Percentiles rank a stretch among this genome's conserved stretches.
These are phyloP conservation scores for Phyllachora maydis DNA, from an alignment of 2,329 filamentous ascomycete species.

Conservation along the genomic window DNA sequence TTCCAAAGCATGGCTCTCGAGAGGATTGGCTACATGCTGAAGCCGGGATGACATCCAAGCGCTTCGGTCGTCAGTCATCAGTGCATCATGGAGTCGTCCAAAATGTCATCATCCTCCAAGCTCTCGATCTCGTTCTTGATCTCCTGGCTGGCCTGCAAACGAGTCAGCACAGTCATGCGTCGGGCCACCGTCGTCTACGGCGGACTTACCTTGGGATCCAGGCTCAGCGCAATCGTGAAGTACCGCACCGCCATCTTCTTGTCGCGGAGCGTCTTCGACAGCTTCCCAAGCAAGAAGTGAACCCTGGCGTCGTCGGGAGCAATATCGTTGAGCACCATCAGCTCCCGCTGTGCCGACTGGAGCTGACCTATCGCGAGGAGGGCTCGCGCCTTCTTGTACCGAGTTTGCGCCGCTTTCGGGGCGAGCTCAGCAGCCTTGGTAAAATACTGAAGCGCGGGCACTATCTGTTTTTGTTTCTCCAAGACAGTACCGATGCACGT, in stretches of 20 bases:
- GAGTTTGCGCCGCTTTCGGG: constrained; percentile 60
- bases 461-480: constrained; percentile 70
- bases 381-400: constrained; percentile 83
- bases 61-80: constrained; percentile 11
- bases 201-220: constrained; percentile 74
- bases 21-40: too few relatives aligned
- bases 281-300: constrained; percentile 78
- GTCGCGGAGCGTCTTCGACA: constrained; percentile 54
- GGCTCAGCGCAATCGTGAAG: constrained; percentile 83
- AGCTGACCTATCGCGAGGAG: constrained; percentile 56
- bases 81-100: constrained; percentile 44
- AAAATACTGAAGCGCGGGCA: constrained; percentile 63
- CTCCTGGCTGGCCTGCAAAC: constrained; percentile 56
- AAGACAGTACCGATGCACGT: constrained; percentile 82
- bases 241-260: constrained; percentile 72
- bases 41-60: too few relatives aligned
- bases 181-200: not conserved
- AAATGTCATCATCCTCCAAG: constrained; percentile 59
- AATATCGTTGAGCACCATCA: constrained; percentile 75
- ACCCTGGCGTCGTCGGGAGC: constrained; percentile 91
- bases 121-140: constrained; percentile 96
- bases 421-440: constrained; percentile 64
- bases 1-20: too few relatives aligned
- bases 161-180: constrained; percentile 7
- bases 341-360: constrained; percentile 55